Base-by-base conservation (phyloP, 176 grass and related monocot species). In the Aegilops bicornis region DNA sequence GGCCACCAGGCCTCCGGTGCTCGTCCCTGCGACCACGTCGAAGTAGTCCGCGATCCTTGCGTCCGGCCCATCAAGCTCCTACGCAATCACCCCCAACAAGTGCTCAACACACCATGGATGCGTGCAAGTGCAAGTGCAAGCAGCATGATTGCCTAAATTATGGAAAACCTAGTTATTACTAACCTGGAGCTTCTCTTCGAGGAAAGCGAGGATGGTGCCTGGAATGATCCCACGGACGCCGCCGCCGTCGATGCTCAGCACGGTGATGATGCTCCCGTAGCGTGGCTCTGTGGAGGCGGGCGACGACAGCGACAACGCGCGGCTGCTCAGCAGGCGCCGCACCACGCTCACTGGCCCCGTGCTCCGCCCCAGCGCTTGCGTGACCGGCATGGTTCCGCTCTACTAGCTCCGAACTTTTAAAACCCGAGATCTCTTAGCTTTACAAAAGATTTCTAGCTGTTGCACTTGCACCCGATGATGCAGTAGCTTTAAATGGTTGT, bases 41-140 rank as follows among this genome's bases (percentile, higher is more conserved):
- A 97, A 97, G 58, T 97, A 97, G 64, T 97, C 89, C 3, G 88
- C 62, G 5, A 97, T n/a, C 48, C 88, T 76, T 3, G 2, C 50
- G 2, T 63, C 70, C 2, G 45, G 35, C 0, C 78, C 88, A 8
- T 89, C 83, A 0, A 89, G 4, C 78, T 70, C 62, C 83, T 88
- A 35, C 22, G 20, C 39, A 42, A 10, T 2, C 72, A 17, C 6
- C 37, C 17, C 22, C 23, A 31, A 29, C 13, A 73, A 42, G 0
- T 11, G 39, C 39, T 42, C 9, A 42, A 3, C 39, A 42, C 39
- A 42, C 39, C 9, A 42, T 42, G 43, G 12, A 47, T 47, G 43
- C 48, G 1, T 52, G 15, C 48, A 27, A 27, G 27, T 52, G 15
- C 48, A 52, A 17, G 48, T 47, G 47, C 12, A 5, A 5, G 47